phyloP scores from a whole-genome alignment of 129 eudicot genomes.

The Heracleum sosnowskyi region DNA sequence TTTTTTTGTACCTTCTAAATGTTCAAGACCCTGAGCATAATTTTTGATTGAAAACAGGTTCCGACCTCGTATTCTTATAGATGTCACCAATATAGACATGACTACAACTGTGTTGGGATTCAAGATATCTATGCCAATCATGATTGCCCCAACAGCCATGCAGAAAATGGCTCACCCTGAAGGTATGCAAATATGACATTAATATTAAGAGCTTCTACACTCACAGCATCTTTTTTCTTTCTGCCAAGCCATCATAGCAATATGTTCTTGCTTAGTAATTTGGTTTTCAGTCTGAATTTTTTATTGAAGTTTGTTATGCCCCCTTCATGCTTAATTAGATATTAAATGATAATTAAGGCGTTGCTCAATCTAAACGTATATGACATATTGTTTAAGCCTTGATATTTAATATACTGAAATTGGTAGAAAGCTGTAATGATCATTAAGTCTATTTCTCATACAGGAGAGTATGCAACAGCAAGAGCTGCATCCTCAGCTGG shows the following conservation, averaged over 20 bases:
- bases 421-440: background rate
- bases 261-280: background rate
- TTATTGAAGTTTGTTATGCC: background rate
- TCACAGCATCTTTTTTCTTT: too few relatives aligned
- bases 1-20: background rate
- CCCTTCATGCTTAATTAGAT: background rate
- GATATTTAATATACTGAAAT: background rate
- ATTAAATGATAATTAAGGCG: background rate
- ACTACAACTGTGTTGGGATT: conserved; percentile 81
- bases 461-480: conserved; percentile 98
- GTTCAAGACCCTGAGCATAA: background rate
- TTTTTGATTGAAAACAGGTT: conserved; percentile 41
- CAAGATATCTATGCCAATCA: conserved; percentile 84
- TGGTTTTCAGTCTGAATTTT: background rate
- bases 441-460: conserved; percentile 11
- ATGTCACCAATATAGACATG: conserved; percentile 89
- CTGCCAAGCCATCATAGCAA: background rate
- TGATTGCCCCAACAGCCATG: conserved; percentile 91
- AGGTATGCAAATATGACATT: conserved; percentile 30
- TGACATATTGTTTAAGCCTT: background rate
- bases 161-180: conserved; percentile 99
- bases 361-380: background rate
- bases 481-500: conserved; percentile 93
- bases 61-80: conserved; percentile 88
- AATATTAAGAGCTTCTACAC: background rate